Evolutionary conservation across 2,329 filamentous ascomycete species (phyloP), one percentile per base, ranked within the genome.

Genomic region (Colletotrichum shisoi): DNA sequence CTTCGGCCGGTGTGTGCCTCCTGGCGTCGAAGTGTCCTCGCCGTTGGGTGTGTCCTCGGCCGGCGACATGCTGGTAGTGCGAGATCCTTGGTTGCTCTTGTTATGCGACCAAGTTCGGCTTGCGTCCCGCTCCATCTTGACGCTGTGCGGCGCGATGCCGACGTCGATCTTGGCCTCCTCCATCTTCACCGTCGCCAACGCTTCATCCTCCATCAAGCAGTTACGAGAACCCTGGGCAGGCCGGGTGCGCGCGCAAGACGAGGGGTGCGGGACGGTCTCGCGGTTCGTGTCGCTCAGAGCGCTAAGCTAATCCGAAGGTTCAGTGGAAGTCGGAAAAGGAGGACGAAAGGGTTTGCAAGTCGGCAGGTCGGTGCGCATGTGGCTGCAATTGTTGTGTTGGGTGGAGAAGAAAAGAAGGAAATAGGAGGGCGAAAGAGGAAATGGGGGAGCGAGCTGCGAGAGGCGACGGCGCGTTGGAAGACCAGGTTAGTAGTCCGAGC

Each of bases 1-100:
- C 77, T 92, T 96, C 52, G 90, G 86, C 46, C 87, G 85, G 73
- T 91, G 87, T 24, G 72, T 74, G 40, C 80, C 80, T 62, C 82
- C 82, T 34, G 81, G 81, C 7, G 82, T 83, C 54, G 82, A 82
- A 52, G 77, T 78, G 75, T 81, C 82, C 62, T 82, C 82, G 71
- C 78, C 82, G 64, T 80, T 79, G 62, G 80, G 78, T 70, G 85
- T 85, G 70, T 74, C 70, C 46, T 79, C 80, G 70, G 82, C 80
- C 62, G 79, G 78, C 58, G 83, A 83, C 72, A 78, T 70, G 69
- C 78, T 82, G 51, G 80, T 76, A 5, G 81, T 80, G 54, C 75
- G 73, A 44, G 78, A 79, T 27, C 75, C 75, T 62, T 72, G 67
- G 68, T 80, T 81, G 71, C 76, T 79, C 44, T 72, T 76, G 70